These are phyloP conservation scores for Oryza brachyantha DNA, from an alignment of 176 grass and related monocot genomes.

Conservation along the genomic window DNA sequence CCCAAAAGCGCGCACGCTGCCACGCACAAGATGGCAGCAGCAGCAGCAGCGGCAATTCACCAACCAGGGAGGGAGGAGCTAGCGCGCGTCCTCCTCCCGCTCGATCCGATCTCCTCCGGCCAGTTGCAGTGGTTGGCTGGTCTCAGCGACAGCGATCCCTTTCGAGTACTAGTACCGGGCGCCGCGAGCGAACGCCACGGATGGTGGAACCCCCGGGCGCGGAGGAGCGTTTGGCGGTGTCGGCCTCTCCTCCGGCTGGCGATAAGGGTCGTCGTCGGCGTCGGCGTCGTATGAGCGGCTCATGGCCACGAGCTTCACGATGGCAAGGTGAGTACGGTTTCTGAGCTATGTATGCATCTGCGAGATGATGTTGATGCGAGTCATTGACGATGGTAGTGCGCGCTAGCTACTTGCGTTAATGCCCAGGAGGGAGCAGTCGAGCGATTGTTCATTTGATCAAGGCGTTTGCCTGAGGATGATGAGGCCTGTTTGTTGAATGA, in stretches of 20 bases:
- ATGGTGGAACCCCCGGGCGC: conserved; percentile 1
- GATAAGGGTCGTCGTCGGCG: not conserved
- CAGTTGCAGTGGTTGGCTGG: not conserved
- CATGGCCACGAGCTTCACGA: not conserved
- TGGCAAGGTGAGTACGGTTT: conserved; percentile 23
- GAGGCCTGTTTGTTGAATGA: not conserved
- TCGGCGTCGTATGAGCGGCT: not conserved
- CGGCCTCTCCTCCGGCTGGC: not conserved
- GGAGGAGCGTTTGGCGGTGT: not conserved
- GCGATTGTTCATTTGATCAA: not conserved
- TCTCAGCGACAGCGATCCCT: conserved; percentile 8
- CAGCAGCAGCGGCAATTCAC: not conserved
- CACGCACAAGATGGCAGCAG: no score
- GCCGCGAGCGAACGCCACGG: not conserved
- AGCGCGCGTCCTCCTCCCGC: no score
- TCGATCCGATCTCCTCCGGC: not conserved
- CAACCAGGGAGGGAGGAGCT: not conserved
- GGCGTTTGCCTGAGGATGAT: not conserved
- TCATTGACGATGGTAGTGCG: not conserved
- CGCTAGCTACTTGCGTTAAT: not conserved
- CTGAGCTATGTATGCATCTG: no score
- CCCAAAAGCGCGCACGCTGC: no score
- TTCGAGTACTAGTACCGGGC: not conserved
- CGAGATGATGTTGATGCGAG: no score
- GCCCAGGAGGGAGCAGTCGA: not conserved